Base-by-base conservation (phyloP, 2,329 filamentous ascomycete species). In the Paecilomyces niveus region DNA sequence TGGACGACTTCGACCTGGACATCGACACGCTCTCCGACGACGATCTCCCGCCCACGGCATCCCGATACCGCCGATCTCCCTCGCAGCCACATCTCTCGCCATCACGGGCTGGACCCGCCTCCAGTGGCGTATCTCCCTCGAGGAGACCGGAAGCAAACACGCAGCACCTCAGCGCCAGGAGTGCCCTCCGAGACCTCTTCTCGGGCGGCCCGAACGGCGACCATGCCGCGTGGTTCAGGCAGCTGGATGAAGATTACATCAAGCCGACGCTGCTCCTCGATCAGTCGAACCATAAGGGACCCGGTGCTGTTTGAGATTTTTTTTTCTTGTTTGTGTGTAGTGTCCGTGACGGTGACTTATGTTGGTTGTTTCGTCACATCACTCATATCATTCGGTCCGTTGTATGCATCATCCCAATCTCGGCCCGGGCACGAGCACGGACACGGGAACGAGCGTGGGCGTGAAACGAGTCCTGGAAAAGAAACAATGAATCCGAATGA, bases 181-280 rank as follows among this genome's bases (percentile, higher is more conserved):
- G 86, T 31, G 89, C 92, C 0, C 85, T 97, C 59, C 86, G 87
- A 58, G 89, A 93, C 69, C 79, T 99, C 8, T 86, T 96, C 65
- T 89, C 83, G 26, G 85, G 86, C 0, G 83, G 89, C 15, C 68
- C 72, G 3, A 84, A 89, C 0, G 91, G 96, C 55, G 94, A 99
- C 72, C 92, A 95, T 52, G 89, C 90, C 9, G 91, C 89, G 53
- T 85, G 95, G 76, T 96, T 99, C 74, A 87, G 87, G 65, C 92
- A 96, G 75, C 79, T 99, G 60, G 94, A 99, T 72, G 94, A 99
- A 74, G 91, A 92, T 61, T 97, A 92, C 72, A 92, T 97, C 74
- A 97, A 97, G 80, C 93, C 93, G 18, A 90, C 88, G 70, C 76
- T 97, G 57, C 75, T 97, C 63, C 82, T 97, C 21, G 92, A 97